Base-by-base conservation (phyloP, 2,329 filamentous ascomycete species). In the Epichloe festucae region DNA sequence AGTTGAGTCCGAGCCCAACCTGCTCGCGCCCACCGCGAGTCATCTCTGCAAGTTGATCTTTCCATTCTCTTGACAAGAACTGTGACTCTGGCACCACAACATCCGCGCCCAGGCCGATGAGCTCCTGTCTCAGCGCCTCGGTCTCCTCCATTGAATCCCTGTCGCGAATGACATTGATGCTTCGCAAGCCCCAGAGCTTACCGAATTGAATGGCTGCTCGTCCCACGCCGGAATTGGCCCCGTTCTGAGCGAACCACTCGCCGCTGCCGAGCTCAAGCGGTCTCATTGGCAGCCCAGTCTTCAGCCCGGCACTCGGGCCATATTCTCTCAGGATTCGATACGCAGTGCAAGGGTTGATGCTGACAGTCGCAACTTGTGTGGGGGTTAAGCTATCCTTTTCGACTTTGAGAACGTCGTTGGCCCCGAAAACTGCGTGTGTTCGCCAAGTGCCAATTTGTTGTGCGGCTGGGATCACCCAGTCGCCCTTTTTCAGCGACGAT, bases 241-340 rank as follows among this genome's bases (percentile, higher is more conserved):
- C 93, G 65, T 98, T 98, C 70, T 98, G 93, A 46, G 98, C 82
- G 64, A 96, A 88, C 90, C 91, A 98, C 52, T 94, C 85, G 51
- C 90, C 73, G 52, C 73, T 74, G 48, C 71, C 73, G 21, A 68
- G 61, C 46, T 69, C 66, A 48, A 74, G 73, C 11, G 70, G 64
- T 8, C 63, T 61, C 63, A 77, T 73, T 51, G 71, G 71, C 47
- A 77, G 58, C 2, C 68, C 70, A 11, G 73, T 65, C 50, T 70
- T 67, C 53, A 73, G 64, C 12, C 72, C 67, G 19, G 72, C 71
- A 50, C 69, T 66, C 34, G 70, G 70, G 4, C 70, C 81, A 63
- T 91, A 96, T 64, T 91, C 87, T 52, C 82, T 81, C 53, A 98
- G 77, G 83, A 98, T 94, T 51, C 90, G 81, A 70, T 95, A 97